Evolutionary conservation across 441 rosid genomes (phyloP).

Genomic region (Brassica hybrid): DNA sequence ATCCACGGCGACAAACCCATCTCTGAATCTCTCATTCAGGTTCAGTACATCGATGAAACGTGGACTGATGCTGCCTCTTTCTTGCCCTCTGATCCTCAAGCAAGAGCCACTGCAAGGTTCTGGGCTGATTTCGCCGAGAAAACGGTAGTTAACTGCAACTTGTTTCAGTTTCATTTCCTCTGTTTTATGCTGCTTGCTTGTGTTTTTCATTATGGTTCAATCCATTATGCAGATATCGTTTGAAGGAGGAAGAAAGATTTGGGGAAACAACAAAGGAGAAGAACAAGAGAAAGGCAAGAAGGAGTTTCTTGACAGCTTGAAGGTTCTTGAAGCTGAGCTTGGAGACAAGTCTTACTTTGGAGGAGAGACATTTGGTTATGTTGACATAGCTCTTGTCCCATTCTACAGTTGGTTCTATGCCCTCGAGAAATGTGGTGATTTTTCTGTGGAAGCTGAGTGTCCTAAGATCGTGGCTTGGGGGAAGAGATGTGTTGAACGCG

Average conservation of each 20-base stretch:
- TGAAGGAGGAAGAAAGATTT: slow-evolving; percentile 39
- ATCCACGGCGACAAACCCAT: slow-evolving; percentile 41
- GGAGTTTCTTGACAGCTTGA: slow-evolving; percentile 44
- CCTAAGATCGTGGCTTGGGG: slow-evolving; percentile 48
- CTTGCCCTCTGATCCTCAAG: slow-evolving; percentile 47
- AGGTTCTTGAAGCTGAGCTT: slow-evolving; percentile 45
- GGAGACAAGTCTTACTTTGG: slow-evolving; percentile 49
- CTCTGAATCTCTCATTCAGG: slow-evolving; percentile 44
- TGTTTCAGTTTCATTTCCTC: background rate
- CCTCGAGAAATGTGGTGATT: slow-evolving; percentile 41
- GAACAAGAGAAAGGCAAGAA: slow-evolving; percentile 38
- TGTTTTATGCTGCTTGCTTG: background rate
- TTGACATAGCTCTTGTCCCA: slow-evolving; percentile 45
- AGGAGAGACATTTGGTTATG: slow-evolving; percentile 43
- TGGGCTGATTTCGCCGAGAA: slow-evolving; percentile 49
- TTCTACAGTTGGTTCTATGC: slow-evolving; percentile 47
- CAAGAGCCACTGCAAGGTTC: slow-evolving; percentile 46
- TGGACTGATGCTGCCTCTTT: slow-evolving; percentile 43
- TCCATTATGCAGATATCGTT: slow-evolving; percentile 36
- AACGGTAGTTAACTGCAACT: slow-evolving; percentile 36
- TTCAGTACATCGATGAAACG: slow-evolving; percentile 50
- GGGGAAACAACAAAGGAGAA: slow-evolving; percentile 42
- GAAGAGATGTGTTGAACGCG: slow-evolving; percentile 39
- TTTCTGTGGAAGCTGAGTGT: slow-evolving; percentile 46
- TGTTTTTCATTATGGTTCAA: background rate